phyloP scores from a whole-genome alignment of 2,329 filamentous ascomycete species.

The Grosmannia huntii region DNA sequence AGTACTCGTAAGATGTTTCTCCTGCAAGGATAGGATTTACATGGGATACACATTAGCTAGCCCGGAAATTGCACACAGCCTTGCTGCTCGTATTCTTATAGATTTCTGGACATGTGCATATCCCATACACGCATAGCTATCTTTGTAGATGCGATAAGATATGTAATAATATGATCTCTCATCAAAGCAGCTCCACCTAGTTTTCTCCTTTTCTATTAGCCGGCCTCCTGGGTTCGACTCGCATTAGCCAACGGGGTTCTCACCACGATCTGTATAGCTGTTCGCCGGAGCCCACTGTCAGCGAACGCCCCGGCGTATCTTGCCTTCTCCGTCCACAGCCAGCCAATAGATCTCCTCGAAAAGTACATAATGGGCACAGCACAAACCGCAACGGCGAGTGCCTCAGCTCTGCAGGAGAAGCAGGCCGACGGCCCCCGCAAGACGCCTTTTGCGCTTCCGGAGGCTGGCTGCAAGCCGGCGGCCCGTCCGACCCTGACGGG shows the following conservation, averaged over 20 bases:
- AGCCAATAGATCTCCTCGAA: no score
- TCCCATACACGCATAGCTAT: no score
- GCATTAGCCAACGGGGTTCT: background rate
- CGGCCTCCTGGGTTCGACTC: background rate
- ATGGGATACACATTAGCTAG: background rate
- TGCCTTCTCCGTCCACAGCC: background rate
- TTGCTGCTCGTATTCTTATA: background rate
- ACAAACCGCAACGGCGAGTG: constrained; percentile 1
- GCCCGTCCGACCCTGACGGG: constrained; percentile 48
- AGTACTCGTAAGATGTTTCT: no score
- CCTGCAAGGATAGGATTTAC: background rate
- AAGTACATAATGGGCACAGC: constrained; percentile 1
- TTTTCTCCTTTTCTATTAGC: background rate
- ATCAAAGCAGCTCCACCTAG: background rate
- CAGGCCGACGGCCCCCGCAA: constrained; percentile 13
- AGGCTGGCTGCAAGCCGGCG: constrained; percentile 43
- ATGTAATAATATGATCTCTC: no score
- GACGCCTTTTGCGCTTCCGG: constrained; percentile 42
- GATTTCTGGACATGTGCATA: no score
- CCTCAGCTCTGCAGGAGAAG: constrained; percentile 11
- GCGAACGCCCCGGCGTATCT: background rate
- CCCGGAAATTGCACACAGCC: background rate
- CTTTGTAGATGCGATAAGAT: no score
- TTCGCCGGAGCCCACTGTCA: background rate
- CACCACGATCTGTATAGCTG: background rate